phyloP scores from a whole-genome alignment of 2,329 filamentous ascomycete genomes.

The Neodidymelliopsis sp. region DNA sequence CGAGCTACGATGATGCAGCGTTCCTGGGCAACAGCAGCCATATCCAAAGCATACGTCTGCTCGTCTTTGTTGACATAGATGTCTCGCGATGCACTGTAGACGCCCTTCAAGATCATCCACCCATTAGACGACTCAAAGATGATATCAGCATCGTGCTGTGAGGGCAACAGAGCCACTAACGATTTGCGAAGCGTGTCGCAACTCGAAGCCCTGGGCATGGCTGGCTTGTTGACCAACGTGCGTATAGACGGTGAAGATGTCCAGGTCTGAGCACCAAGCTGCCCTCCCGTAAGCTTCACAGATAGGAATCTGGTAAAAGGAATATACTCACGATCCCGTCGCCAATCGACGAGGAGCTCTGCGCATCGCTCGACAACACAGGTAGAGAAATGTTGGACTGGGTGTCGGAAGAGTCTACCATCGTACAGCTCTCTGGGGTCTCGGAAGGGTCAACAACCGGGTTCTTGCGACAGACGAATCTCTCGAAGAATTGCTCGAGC shows the following conservation, averaged over 20 bases:
- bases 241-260: slow-evolving; percentile 39
- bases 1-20: slow-evolving; percentile 42
- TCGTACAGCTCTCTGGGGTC: slow-evolving; percentile 27
- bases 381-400: slow-evolving; percentile 29
- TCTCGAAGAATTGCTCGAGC: slow-evolving; percentile 47
- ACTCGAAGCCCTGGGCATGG: slow-evolving; percentile 12
- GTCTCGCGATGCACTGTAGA: slow-evolving; percentile 40
- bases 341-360: slow-evolving; percentile 39
- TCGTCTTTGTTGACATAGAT: slow-evolving; percentile 43
- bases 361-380: slow-evolving; percentile 30
- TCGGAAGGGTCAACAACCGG: slow-evolving; percentile 20
- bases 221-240: slow-evolving; percentile 29
- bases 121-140: slow-evolving; percentile 48
- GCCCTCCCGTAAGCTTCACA: slow-evolving; percentile 17
- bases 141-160: slow-evolving; percentile 46
- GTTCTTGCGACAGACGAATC: slow-evolving; percentile 45
- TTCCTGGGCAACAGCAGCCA: slow-evolving; percentile 39
- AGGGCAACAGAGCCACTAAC: slow-evolving; percentile 40
- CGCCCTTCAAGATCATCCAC: slow-evolving; percentile 43
- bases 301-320: background rate
- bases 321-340: slow-evolving; percentile 39
- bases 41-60: slow-evolving; percentile 44
- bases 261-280: slow-evolving; percentile 44
- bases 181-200: slow-evolving; percentile 32
- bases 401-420: slow-evolving; percentile 32